Conservation (phyloP, 148 eudicot species). For the Spergularia marina region DNA sequence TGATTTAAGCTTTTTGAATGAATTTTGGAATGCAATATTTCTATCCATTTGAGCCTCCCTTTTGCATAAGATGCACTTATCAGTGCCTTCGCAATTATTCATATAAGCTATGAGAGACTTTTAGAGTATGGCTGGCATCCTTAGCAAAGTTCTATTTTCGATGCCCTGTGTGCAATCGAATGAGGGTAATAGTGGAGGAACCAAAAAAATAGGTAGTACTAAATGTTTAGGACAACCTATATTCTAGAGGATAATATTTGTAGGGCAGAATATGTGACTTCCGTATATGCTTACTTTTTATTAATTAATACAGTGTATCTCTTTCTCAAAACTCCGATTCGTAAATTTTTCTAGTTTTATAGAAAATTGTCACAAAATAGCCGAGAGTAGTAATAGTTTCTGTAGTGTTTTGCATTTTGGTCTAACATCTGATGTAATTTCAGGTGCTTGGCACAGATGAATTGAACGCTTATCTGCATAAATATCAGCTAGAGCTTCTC, state of each 20-base stretch:
- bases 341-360: background rate
- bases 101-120: background rate
- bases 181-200: background rate
- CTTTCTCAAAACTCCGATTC: background rate
- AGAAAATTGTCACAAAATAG: background rate
- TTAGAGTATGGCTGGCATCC: background rate
- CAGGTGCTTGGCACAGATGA: constrained; percentile 91
- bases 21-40: background rate
- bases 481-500: constrained; percentile 66
- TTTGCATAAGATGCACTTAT: background rate
- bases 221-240: background rate
- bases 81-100: background rate
- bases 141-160: constrained; percentile 10
- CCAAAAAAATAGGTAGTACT: background rate
- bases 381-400: background rate
- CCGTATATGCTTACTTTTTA: background rate
- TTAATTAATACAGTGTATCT: background rate
- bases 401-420: background rate
- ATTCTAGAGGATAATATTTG: background rate
- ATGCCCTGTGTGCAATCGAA: constrained; percentile 22
- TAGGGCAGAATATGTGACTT: background rate
- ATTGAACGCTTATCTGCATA: constrained; percentile 66
- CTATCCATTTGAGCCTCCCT: background rate
- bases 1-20: background rate
- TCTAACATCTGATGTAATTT: constrained; percentile 25